Base-by-base conservation (phyloP, 2,329 filamentous ascomycete genomes). In the Ascocoryne sarcoides region DNA sequence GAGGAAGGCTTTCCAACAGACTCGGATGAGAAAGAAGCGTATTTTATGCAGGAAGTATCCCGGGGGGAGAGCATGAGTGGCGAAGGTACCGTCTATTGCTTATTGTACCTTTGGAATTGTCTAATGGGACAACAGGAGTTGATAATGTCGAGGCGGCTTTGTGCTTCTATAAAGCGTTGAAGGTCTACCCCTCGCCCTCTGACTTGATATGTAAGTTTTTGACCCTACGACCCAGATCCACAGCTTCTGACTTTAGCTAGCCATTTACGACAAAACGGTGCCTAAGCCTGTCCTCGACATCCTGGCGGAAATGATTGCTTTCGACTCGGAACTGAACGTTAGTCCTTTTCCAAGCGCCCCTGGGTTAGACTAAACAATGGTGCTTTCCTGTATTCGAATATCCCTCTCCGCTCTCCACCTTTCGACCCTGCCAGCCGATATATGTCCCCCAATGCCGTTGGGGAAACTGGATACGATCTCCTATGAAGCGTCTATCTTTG, bases 131-230 rank as follows among this genome's bases (percentile, higher is more conserved):
- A 10, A n/a, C 53, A 84, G 80, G 80, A 53, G 67, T 76, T 52
- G 76, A 81, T 59, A 70, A 74, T 30, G 65, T 95, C 44, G 89
- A 95, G 51, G 86, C 92, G 37, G 90, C 92, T 35, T 70, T 96
- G 46, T 87, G 85, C 64, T 98, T 98, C 69, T 98, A 96, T 77
- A 93, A 89, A 74, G 92, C 89, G 32, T 76, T 98, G 53, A 98
- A 98, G 76, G 92, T 96, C 55, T 98, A 98, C 68, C 92, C 92
- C 38, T 84, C 86, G 57, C 92, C 90, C 10, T 76, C 82, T 56
- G 92, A 96, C 60, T 72, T 98, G 56, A 26, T 26, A 21, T 89
- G 49, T 45, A 44, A 31, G 44, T 45, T 17, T 17, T 30, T 20
- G 87, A 65, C 45, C 12, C 12, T 26, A 26, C n/a, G n/a, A n/a